Percentiles rank a stretch among this genome's conserved stretches.
Conservation (phyloP, 2,329 filamentous ascomycete genomes). For the Curvularia spicifera region DNA sequence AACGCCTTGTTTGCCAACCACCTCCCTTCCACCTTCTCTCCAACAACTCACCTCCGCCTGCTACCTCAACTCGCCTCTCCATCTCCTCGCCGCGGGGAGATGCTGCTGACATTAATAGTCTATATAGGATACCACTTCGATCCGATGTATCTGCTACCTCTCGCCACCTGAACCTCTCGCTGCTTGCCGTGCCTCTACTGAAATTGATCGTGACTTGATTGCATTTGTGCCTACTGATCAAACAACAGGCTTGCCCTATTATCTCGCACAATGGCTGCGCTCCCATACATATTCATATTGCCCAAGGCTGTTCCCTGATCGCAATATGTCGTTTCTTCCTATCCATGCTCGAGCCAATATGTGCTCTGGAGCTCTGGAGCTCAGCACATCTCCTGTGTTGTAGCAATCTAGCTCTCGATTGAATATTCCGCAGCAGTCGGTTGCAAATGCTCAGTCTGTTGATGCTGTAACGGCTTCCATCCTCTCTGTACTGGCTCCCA, state of each 20-base stretch:
- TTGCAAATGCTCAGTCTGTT: not conserved
- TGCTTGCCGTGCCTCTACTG: not conserved
- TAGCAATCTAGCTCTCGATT: not conserved
- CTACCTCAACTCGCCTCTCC: not conserved
- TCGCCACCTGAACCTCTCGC: not conserved
- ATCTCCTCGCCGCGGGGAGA: not conserved
- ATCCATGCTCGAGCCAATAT: not conserved
- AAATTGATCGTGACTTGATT: not conserved
- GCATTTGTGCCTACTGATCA: not conserved
- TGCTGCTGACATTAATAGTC: not conserved
- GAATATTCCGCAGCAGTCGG: not conserved
- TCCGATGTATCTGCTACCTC: not conserved
- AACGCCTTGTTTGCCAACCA: not conserved
- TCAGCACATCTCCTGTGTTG: not conserved
- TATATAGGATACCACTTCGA: not conserved
- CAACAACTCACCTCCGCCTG: not conserved
- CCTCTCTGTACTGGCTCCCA: not conserved
- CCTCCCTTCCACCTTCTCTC: slow-evolving; percentile 1
- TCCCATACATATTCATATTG: not conserved
- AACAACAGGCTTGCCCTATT: not conserved
- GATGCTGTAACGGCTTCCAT: not conserved
- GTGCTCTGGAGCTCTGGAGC: not conserved
- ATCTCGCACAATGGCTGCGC: not conserved
- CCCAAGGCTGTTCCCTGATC: not conserved
- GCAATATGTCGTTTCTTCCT: not conserved